Percentiles rank a stretch among this genome's conserved stretches.
Conservation (phyloP, 495 filamentous ascomycete species). For the Aspergillus homomorphus region DNA sequence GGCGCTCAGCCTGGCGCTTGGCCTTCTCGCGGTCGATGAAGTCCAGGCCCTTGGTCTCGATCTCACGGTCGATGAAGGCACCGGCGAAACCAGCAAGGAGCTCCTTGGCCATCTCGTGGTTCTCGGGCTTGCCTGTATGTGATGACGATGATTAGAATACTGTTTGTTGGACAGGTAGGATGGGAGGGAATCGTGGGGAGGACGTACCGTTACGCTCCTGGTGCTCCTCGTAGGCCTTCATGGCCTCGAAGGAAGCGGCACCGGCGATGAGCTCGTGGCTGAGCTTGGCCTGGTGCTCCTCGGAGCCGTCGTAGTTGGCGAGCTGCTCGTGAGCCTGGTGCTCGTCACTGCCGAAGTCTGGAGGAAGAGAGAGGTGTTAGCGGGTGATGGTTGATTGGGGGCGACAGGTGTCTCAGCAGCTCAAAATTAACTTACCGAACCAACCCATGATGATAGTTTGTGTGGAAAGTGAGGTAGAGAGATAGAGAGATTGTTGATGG, state of each 20-base stretch:
- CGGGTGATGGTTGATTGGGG: not conserved
- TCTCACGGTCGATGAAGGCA: slow-evolving; percentile 67
- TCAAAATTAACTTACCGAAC: slow-evolving; percentile 13
- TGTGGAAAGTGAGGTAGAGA: not conserved
- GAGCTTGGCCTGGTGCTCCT: slow-evolving; percentile 52
- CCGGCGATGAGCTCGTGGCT: slow-evolving; percentile 68
- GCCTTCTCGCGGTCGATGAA: slow-evolving; percentile 65
- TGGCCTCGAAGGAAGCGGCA: slow-evolving; percentile 68
- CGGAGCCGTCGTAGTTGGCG: slow-evolving; percentile 32
- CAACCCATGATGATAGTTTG: slow-evolving; percentile 19
- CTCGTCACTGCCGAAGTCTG: slow-evolving; percentile 26
- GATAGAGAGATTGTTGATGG: slow-evolving; percentile 2
- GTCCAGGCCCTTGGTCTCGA: slow-evolving; percentile 72
- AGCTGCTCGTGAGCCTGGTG: slow-evolving; percentile 47
- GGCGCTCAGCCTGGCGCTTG: slow-evolving; percentile 58
- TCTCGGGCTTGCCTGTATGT: slow-evolving; percentile 55
- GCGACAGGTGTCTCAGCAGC: not conserved
- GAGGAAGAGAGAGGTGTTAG: not conserved
- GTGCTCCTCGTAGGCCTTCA: slow-evolving; percentile 68
- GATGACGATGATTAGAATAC: not conserved
- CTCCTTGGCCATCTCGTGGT: slow-evolving; percentile 70
- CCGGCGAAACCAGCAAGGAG: slow-evolving; percentile 64
- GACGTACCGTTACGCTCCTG: slow-evolving; percentile 57
- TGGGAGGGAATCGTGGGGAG: not conserved
- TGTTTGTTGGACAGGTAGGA: not conserved